phyloP scores from a whole-genome alignment of 202 grass and related monocot genomes.

The Panicum virgatum region DNA sequence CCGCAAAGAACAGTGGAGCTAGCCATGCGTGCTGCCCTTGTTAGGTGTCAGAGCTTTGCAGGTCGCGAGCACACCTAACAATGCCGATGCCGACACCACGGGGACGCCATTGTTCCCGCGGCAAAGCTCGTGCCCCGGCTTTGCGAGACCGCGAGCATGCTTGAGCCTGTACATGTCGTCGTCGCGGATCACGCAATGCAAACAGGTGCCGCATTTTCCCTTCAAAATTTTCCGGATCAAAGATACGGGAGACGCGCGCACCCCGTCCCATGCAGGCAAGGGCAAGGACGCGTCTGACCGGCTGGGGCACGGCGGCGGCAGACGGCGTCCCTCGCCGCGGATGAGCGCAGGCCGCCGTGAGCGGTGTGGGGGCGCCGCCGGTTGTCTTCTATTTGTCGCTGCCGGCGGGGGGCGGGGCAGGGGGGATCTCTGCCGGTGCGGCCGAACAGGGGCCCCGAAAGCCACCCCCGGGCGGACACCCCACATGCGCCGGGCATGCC shows the following conservation, averaged over 20 bases:
- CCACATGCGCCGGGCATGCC: constrained; percentile 50
- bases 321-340: not conserved
- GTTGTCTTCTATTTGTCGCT: constrained; percentile 64
- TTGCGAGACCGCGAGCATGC: not conserved
- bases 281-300: not conserved
- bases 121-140: not conserved
- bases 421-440: constrained; percentile 68
- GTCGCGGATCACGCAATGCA: too few species aligned
- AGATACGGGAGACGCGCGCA: not conserved
- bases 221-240: not conserved
- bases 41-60: not conserved
- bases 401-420: constrained; percentile 54
- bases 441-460: constrained; percentile 59
- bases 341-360: not conserved
- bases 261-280: not conserved
- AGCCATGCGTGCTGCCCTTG: not conserved
- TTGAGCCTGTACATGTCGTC: not conserved
- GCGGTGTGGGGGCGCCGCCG: constrained; percentile 28
- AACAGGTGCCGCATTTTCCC: too few species aligned
- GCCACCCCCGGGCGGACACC: constrained; percentile 38
- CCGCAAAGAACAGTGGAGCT: not conserved
- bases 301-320: not conserved
- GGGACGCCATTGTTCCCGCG: not conserved
- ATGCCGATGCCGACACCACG: not conserved
- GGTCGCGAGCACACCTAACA: not conserved